Evolutionary conservation across 2,329 filamentous ascomycete species (phyloP), one percentile per base, ranked within the genome.

Genomic region (Aureobasidium sp.): DNA sequence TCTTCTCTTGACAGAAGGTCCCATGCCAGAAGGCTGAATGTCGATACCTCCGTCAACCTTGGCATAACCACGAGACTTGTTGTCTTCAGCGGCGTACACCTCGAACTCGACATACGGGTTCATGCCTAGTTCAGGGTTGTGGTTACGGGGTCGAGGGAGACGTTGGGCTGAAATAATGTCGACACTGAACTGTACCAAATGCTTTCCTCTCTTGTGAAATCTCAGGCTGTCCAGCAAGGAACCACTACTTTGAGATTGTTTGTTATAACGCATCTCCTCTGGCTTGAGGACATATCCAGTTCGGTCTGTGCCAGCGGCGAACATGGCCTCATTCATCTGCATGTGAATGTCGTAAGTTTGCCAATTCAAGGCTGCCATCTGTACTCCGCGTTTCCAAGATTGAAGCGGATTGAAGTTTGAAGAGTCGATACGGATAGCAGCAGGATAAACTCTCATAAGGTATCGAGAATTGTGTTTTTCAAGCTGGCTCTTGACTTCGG

Each of bases 281-380:
- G 94, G 93, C 77, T 99, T 99, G 57, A 96, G 82, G 15, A 97
- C 91, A 69, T 97, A 99, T 46, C 94, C 94, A 2, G 89, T 89
- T 60, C 85, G 84, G 74, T 96, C 94, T 13, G 83, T 86, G 45
- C 90, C 90, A 61, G 90, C 89, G 49, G 91, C 88, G 71, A 96
- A 99, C 94, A 99, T 97, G 69, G 94, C 94, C 66, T 94, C 89
- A 71, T 97, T 97, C 73, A 97, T 82, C 71, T 97, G 93, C 83
- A 96, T 94, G 47, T 92, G 90, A 19, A 95, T 81, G 70, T 97
- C 94, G 69, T 95, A 96, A 0, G 92, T 97, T 75, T 99, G 94
- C 93, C 94, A 97, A 75, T 99, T 99, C 64, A 97, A 80, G 0
- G 94, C 94, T 15, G 89, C 91, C 93, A 99, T 97, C 74, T 99